Base-by-base conservation (phyloP, 2,329 filamentous ascomycete species). In the Amesomyces nigricolor region DNA sequence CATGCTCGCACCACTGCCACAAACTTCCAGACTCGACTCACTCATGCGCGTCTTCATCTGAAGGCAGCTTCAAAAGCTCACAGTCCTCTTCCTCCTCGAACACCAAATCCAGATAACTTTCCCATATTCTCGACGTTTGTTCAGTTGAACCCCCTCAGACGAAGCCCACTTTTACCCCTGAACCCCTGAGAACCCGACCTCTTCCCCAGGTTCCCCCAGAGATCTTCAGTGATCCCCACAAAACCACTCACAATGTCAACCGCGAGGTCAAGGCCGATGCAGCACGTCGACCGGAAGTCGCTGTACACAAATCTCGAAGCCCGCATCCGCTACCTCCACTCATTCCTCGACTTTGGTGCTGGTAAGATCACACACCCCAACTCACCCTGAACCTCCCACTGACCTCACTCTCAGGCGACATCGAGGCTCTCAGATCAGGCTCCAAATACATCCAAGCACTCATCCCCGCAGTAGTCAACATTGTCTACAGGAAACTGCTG, bases 381-480 rank as follows among this genome's bases (percentile, higher is more conserved):
- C 40, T 14, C 10, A 16, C 38, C 26, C 52, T 39, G 13, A 26
- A 53, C 53, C 32, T 19, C n/a, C 60, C 32, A 47, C 35, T 13
- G 30, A 54, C 14, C 11, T 46, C 8, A 9, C n/a, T 6, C 46
- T 6, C 46, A 88, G 87, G 79, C 59, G 87, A 91, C 65, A 83
- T 89, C 54, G 85, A 87, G 61, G 86, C 87, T 39, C 78, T 91
- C 38, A 76, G 81, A 13, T 75, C 77, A 2, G 87, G 87, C 59
- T 76, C 82, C 57, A 89, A 89, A 69, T 90, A 90, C 72, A 86
- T 91, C 73, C 87, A 87, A 65, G 82, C 85, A n/a, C 79, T 92
- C 32, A 90, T 92, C 60, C 89, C 89, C 1, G 85, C 88, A 45
- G 80, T 94, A 19, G 88, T 92, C 65, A 90, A 91, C 71, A 88